These are phyloP conservation scores for Crithidia thermophila DNA, from an alignment of 208 protist genomes.

Conservation along the genomic window DNA sequence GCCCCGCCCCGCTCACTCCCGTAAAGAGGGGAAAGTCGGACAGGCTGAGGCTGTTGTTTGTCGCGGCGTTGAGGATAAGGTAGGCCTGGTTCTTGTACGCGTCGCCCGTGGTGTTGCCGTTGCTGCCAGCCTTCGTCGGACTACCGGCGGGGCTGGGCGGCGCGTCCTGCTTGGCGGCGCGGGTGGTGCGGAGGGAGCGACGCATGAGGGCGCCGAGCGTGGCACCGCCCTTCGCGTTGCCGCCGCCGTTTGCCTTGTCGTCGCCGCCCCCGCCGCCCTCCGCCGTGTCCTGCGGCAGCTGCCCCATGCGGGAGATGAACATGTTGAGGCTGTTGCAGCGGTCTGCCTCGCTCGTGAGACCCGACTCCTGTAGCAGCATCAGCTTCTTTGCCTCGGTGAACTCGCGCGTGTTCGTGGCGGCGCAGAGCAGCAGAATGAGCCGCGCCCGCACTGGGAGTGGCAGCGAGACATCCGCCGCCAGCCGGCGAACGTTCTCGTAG, in stretches of 20 bases:
- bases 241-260: conserved; percentile 13
- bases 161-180: conserved; percentile 3
- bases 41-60: conserved; percentile 46
- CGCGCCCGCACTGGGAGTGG: conserved; percentile 53
- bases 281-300: conserved; percentile 35
- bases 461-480: conserved; percentile 48
- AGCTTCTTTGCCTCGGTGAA: conserved; percentile 69
- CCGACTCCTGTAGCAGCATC: conserved; percentile 59
- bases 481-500: conserved; percentile 45
- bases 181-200: conserved; percentile 28
- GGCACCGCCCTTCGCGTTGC: neutral
- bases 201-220: conserved; percentile 10
- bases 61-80: conserved; percentile 60
- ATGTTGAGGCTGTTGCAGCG: conserved; percentile 46
- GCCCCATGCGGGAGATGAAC: conserved; percentile 41
- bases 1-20: conserved; percentile 12
- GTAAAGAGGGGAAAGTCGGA: conserved; percentile 69
- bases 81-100: conserved; percentile 59
- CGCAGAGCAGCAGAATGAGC: conserved; percentile 58
- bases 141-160: neutral
- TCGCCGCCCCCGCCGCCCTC: conserved; percentile 3
- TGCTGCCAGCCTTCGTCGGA: conserved; percentile 1
- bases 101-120: conserved; percentile 26
- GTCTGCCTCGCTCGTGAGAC: conserved; percentile 42
- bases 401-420: conserved; percentile 50